Evolutionary conservation across 1,284 basidiomycete genomes (phyloP), one percentile per base, ranked within the genome.

Genomic region (Takashimella koratensis): DNA sequence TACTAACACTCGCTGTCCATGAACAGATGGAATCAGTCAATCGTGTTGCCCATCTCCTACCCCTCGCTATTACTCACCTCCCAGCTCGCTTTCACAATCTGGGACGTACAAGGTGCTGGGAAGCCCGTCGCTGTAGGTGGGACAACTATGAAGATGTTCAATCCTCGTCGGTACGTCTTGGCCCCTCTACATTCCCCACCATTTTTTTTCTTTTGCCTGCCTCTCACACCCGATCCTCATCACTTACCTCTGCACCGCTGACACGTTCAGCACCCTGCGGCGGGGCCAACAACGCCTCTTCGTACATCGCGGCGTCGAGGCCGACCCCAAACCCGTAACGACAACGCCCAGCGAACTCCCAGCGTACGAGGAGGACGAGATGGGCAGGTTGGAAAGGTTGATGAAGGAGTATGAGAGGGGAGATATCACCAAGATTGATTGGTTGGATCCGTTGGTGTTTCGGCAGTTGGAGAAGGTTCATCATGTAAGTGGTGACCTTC

Each of bases 401-500:
- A 87, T 98, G 54, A 98, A 98, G 80, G 93, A 94, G 69, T 94
- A 95, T 65, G 92, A 98, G 68, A 82, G 92, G 3, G 92, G 92
- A 0, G 93, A 97, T 71, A 79, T 98, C n/a, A 84, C 87, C 1
- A 90, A 92, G 69, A 86, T 90, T 1, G 93, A 97, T 60, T 99
- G 96, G 95, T 79, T 98, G 3, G 95, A 98, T 72, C 88, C 90
- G 59, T 79, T 96, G 70, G 86, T 89, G 1, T 98, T 96, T 74
- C 80, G 93, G 27, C 88, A 88, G 76, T 95, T 98, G 79, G 94
- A 94, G 61, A 87, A 91, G 66, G 85, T 92, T 23, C 92, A 96
- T 73, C 83, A 88, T 1, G 91, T 90, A 71, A 58, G 85, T 76
- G 5, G 16, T n/a, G n/a, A n/a, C n/a, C n/a, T n/a, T n/a, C n/a